A percentile compares a stretch with the other conserved stretches of the same genome.
Conservation (phyloP, 108 stramenopile species). For the Schizochytrium sp. region DNA sequence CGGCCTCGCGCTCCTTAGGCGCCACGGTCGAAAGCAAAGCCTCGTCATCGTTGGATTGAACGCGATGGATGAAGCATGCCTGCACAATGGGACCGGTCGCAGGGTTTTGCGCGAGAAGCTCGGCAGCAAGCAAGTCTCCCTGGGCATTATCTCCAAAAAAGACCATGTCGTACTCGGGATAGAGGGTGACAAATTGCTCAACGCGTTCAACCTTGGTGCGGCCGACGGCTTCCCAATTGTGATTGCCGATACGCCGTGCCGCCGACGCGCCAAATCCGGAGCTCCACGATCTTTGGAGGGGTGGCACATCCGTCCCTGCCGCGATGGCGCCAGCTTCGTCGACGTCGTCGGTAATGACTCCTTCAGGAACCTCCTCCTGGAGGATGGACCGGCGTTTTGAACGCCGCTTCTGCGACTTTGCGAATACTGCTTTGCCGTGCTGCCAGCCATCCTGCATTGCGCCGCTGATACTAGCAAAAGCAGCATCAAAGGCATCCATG, state of each 20-base stretch:
- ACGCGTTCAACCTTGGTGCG: conserved; percentile 49
- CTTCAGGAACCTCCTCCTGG: not conserved
- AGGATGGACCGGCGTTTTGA: too few species aligned
- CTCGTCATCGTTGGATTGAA: not conserved
- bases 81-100: not conserved
- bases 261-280: not conserved
- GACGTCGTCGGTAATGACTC: not conserved
- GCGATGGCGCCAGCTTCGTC: not conserved
- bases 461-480: not conserved
- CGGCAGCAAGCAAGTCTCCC: conserved; percentile 51
- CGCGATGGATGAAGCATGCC: conserved; percentile 35
- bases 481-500: conserved; percentile 3
- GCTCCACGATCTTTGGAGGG: not conserved
- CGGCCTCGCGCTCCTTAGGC: not conserved
- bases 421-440: too few species aligned
- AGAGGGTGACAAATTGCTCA: conserved; percentile 37
- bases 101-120: conserved; percentile 28
- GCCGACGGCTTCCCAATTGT: conserved; percentile 44
- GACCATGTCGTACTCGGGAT: conserved; percentile 50
- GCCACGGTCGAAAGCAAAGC: not conserved
- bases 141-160: conserved; percentile 60
- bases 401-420: too few species aligned
- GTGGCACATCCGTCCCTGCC: not conserved
- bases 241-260: conserved; percentile 23
- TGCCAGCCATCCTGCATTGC: too few species aligned